Evolutionary conservation across 202 grass and related monocot genomes (phyloP), one percentile per base, ranked within the genome.

Genomic region (Carex sylvatica): DNA sequence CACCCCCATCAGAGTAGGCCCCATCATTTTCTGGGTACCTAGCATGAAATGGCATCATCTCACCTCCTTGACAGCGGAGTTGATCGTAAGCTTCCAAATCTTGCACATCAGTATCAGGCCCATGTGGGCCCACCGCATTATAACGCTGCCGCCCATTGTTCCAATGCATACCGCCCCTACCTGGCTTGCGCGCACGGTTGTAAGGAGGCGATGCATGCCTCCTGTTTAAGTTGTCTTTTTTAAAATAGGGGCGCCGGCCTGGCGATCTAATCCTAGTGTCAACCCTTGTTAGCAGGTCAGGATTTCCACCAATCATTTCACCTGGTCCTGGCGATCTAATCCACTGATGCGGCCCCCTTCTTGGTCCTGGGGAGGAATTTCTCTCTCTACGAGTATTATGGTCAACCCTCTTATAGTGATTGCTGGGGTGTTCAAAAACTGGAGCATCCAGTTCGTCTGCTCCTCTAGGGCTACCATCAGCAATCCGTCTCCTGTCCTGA

Each of bases 361-460:
- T 88, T 69, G 85, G 73, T 61, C 16, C 81, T 91, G 94, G 94
- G 7, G 92, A 94, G 23, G 84, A 80, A 55, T 88, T 92, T 61
- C 88, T 94, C 16, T 89, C 85, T 75, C 88, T 89, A 13, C 35
- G 81, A 23, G 87, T 72, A 76, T 46, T 79, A 83, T 80, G 86
- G 31, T 92, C 94, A 84, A 68, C 82, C 35, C 55, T 92, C 54
- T 70, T 73, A 79, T 94, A 67, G 44, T 82, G 59, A 83, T 2
- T 88, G 61, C 70, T 85, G 79, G 40, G 65, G 82, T 74, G 78
- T 49, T 63, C 86, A 87, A 80, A 88, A 88, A 31, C 82, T 66
- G 85, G 18, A 86, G 77, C 68, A 56, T 85, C 89, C 78, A 91
- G 84, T 78, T 91, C 88, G 1, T 82, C 79, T 35, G 51, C 81